phyloP scores from a whole-genome alignment of 805 yeast species.

The Ogataea methanolica region DNA sequence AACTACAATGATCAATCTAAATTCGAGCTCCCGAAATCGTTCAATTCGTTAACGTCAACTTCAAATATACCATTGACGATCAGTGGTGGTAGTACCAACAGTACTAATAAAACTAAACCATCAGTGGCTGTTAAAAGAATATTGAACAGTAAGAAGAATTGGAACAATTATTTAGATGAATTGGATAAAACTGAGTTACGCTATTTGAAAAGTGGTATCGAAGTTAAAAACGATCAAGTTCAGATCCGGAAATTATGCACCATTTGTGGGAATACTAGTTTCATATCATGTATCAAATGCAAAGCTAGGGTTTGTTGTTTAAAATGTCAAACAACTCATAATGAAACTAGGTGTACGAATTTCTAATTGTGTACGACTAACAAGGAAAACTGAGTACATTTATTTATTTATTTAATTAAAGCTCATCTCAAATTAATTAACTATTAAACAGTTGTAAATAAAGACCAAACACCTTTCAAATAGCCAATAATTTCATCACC shows the following conservation, averaged over 20 bases:
- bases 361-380: slow-evolving; percentile 15
- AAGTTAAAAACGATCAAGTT: slow-evolving; percentile 29
- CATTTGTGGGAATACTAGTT: slow-evolving; percentile 41
- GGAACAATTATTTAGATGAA: slow-evolving; percentile 39
- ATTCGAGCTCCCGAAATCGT: slow-evolving; percentile 35
- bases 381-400: not conserved
- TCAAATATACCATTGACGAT: not conserved
- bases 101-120: slow-evolving; percentile 16
- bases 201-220: slow-evolving; percentile 24
- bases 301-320: slow-evolving; percentile 38
- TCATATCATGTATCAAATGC: slow-evolving; percentile 37
- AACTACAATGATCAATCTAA: slow-evolving; percentile 35
- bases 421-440: not conserved
- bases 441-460: slow-evolving; percentile 53
- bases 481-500: slow-evolving; percentile 79
- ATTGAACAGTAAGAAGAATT: slow-evolving; percentile 35
- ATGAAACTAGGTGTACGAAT: slow-evolving; percentile 39
- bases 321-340: slow-evolving; percentile 36
- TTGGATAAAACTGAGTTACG: slow-evolving; percentile 33
- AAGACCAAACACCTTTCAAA: slow-evolving; percentile 69
- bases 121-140: slow-evolving; percentile 35
- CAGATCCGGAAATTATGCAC: slow-evolving; percentile 39
- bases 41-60: slow-evolving; percentile 1
- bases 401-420: not conserved
- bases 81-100: not conserved